phyloP scores from a whole-genome alignment of 495 filamentous ascomycete species.

The Daldinia grandis region DNA sequence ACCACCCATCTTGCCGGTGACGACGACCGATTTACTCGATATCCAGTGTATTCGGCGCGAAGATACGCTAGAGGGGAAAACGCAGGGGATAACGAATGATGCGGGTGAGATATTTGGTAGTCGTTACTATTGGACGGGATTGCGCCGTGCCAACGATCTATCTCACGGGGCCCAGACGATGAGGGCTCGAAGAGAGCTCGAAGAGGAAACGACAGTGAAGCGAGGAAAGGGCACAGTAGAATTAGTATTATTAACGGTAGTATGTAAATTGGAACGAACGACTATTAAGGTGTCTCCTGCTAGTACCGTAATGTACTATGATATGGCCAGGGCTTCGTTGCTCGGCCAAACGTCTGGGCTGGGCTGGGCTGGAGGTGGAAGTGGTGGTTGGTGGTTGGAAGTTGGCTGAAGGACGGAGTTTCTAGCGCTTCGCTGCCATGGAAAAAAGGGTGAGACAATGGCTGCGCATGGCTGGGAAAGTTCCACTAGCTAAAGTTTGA shows the following conservation, averaged over 20 bases:
- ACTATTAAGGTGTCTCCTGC: constrained; percentile 17
- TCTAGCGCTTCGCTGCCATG: constrained; percentile 17
- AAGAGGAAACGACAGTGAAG: constrained; percentile 24
- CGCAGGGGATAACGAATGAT: constrained; percentile 20
- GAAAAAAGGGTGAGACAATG: constrained; percentile 39
- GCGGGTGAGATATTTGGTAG: not conserved
- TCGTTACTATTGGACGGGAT: constrained; percentile 17
- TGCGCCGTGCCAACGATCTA: not conserved
- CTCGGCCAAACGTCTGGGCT: constrained; percentile 37
- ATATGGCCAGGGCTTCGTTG: constrained; percentile 35
- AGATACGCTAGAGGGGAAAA: not conserved
- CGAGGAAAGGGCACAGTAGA: not conserved
- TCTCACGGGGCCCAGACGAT: constrained; percentile 4
- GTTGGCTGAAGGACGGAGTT: constrained; percentile 9
- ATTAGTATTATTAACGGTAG: constrained; percentile 35
- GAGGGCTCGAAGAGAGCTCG: constrained; percentile 10
- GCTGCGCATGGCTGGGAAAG: constrained; percentile 2
- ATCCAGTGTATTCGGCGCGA: not conserved
- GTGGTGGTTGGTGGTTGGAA: not conserved
- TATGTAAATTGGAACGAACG: constrained; percentile 31
- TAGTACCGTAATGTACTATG: constrained; percentile 21
- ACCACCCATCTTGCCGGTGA: constrained; percentile 66
- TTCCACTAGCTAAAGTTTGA: not conserved
- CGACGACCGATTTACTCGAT: constrained; percentile 2
- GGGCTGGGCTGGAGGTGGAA: not conserved